Base-by-base conservation (phyloP, 768 basidiomycete genomes). In the Hydnomerulius pinastri region DNA sequence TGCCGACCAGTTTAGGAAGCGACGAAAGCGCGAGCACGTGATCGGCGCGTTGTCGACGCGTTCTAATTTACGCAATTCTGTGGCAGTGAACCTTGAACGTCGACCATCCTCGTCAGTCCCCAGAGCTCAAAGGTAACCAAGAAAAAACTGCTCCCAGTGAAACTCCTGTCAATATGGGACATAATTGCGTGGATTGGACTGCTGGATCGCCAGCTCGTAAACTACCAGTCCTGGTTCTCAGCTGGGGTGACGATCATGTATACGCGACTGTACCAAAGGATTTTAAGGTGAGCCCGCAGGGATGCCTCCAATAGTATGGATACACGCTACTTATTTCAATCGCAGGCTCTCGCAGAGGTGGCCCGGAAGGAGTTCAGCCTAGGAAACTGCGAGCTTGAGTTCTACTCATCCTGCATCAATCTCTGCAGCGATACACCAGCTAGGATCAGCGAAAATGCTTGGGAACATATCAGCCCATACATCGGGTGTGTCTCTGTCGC, bases 131-230 rank as follows among this genome's bases (percentile, higher is more conserved):
- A n/a, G n/a, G n/a, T n/a, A n/a, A n/a, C n/a, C n/a, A n/a, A n/a
- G n/a, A n/a, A n/a, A n/a, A n/a, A n/a, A n/a, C n/a, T n/a, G n/a
- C n/a, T n/a, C n/a, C n/a, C n/a, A n/a, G n/a, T n/a, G n/a, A n/a
- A n/a, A n/a, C n/a, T n/a, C n/a, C n/a, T n/a, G 32, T 5, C 13
- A 35, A 23, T 32, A 68, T 64, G 63, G 29, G 39, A 7, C 66
- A 67, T 51, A n/a, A 61, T 15, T 67, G 66, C 51, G 20, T 61
- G 4, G 57, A 67, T 47, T 69, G 66, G 66, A 43, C 53, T 0
- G n/a, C 41, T 3, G 45, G 0, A 3, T 61, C 61, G 0, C 66
- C 66, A n/a, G 30, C 37, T 0, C 55, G 64, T 0, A 66, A 60
- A 30, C 27, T 29, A 6, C 59, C 61, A 0, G 32, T 63, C 24